These are phyloP conservation scores for Trichocomaceae sp. DNA, from an alignment of 2,329 filamentous ascomycete genomes.

Conservation along the genomic window DNA sequence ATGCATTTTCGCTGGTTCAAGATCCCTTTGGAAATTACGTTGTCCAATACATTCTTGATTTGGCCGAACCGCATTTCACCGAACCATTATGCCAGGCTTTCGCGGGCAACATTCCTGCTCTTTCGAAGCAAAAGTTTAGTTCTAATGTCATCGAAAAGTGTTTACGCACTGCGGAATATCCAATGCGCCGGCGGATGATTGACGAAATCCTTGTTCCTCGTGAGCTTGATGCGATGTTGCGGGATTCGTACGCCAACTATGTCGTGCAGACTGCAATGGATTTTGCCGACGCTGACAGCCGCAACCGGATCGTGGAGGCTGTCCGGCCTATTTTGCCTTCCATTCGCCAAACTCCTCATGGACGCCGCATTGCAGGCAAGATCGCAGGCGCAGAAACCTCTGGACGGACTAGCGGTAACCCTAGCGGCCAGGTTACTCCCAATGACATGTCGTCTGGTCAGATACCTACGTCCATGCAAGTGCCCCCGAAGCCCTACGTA, in stretches of 20 bases:
- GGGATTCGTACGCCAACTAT: conserved; percentile 94
- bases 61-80: conserved; percentile 81
- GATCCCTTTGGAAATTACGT: conserved; percentile 99
- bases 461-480: conserved; percentile 26
- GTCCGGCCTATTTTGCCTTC: conserved; percentile 78
- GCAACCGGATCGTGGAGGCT: conserved; percentile 68
- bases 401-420: conserved; percentile 33
- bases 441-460: conserved; percentile 35
- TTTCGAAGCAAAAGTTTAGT: conserved; percentile 96
- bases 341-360: conserved; percentile 87
- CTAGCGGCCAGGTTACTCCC: conserved; percentile 34
- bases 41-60: conserved; percentile 94
- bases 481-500: conserved; percentile 24
- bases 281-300: conserved; percentile 67
- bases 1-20: conserved; percentile 84
- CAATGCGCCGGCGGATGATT: conserved; percentile 73
- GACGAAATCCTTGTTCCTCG: conserved; percentile 67
- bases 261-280: conserved; percentile 95
- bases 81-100: conserved; percentile 82
- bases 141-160: conserved; percentile 99
- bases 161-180: conserved; percentile 70
- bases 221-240: conserved; percentile 81
- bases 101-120: conserved; percentile 60
- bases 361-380: conserved; percentile 87
- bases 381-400: conserved; percentile 54